Percentiles rank a stretch among this genome's conserved stretches.
Conservation (phyloP, 2,329 filamentous ascomycete species). For the Capronia americana region DNA sequence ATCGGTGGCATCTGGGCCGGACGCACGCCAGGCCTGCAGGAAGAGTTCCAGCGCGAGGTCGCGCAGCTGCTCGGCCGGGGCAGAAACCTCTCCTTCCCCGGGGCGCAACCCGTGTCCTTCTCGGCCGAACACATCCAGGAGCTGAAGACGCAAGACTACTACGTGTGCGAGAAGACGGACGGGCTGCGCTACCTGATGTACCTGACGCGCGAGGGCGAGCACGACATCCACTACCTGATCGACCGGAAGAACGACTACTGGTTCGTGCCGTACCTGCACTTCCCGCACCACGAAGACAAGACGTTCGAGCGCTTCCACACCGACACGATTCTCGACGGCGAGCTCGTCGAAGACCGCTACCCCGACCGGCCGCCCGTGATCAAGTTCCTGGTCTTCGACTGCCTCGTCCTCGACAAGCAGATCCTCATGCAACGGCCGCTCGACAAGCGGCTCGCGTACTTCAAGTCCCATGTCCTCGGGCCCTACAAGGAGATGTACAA, state of each 20-base stretch:
- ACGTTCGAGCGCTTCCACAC: slow-evolving; percentile 71
- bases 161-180: slow-evolving; percentile 97
- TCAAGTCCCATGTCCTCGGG: slow-evolving; percentile 78
- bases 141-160: slow-evolving; percentile 85
- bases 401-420: slow-evolving; percentile 78
- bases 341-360: slow-evolving; percentile 85
- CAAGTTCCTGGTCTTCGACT: slow-evolving; percentile 92
- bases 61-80: slow-evolving; percentile 74
- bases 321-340: slow-evolving; percentile 86
- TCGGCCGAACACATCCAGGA: slow-evolving; percentile 80
- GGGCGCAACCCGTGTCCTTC: slow-evolving; percentile 94
- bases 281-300: slow-evolving; percentile 72
- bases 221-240: slow-evolving; percentile 83
- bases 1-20: slow-evolving; percentile 66
- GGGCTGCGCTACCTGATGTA: slow-evolving; percentile 96
- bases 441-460: slow-evolving; percentile 87
- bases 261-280: slow-evolving; percentile 79
- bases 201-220: slow-evolving; percentile 66
- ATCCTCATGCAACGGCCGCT: slow-evolving; percentile 78
- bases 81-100: slow-evolving; percentile 70
- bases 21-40: slow-evolving; percentile 59
- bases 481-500: slow-evolving; percentile 76
- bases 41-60: slow-evolving; percentile 73
- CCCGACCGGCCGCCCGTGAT: slow-evolving; percentile 71
- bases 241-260: slow-evolving; percentile 99